Evolutionary conservation across 2,329 filamentous ascomycete species (phyloP), one percentile per base, ranked within the genome.

Genomic region (Colletotrichum falcatum): DNA sequence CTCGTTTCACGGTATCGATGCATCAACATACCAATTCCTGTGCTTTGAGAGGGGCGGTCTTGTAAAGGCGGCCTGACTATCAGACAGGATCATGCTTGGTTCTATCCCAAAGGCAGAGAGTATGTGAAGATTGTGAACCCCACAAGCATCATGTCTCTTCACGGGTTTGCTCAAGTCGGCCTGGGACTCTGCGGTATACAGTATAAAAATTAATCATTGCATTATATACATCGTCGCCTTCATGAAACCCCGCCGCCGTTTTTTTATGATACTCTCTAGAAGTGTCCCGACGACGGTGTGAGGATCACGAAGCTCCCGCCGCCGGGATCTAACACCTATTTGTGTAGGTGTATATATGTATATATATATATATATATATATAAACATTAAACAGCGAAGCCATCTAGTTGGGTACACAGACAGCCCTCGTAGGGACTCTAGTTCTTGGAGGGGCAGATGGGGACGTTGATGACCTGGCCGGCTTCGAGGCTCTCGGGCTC

Each of bases 381-480:
- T 33, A 11, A 35, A n/a, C 23, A 18, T 35, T 26, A 2, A n/a
- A 14, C 18, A 20, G 35, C 12, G 5, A 61, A 3, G 35, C 49
- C 20, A 16, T 1, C 12, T n/a, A 26, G 39, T 18, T n/a, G 12
- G 14, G 11, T 9, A 5, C 0, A 14, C 6, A 14, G 8, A n/a
- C n/a, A n/a, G n/a, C n/a, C 2, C 9, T 7, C 28, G 4, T 12
- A 1, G 11, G 12, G 0, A 12, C 20, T 12, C 5, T n/a, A 0
- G 20, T 46, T 28, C 35, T 61, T 59, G 18, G 11, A 20, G 39
- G 39, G 51, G 35, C 67, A 70, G 35, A 67, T 58, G 23, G 67
- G 67, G 16, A 70, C 20, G 12, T 70, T 54, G 64, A 70, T 59
- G 3, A 46, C 35, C 33, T 70, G 56, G 58, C 64, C 56, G 8